A percentile compares a stretch with the other conserved stretches of the same genome.
These are phyloP conservation scores for Wickerhamiella cacticola DNA, from an alignment of 805 yeast species.

Conservation along the genomic window DNA sequence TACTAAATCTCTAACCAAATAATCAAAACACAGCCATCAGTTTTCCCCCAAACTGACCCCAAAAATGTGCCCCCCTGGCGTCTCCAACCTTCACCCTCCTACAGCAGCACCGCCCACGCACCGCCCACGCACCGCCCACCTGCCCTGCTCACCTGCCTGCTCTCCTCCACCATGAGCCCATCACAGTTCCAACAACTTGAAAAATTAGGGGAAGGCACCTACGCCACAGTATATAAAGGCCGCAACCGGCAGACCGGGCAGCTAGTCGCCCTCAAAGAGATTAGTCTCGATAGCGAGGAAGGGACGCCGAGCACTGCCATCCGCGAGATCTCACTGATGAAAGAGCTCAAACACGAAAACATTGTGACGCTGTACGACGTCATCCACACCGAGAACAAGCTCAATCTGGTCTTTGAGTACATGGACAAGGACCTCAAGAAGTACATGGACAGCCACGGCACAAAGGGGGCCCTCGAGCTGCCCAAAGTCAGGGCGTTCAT, in stretches of 20 bases:
- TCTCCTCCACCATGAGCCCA: slow-evolving; percentile 23
- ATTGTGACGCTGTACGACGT: slow-evolving; percentile 89
- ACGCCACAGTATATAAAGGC: slow-evolving; percentile 97
- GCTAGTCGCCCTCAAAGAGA: slow-evolving; percentile 88
- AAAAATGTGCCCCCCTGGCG: too few relatives aligned
- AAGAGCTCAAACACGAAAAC: slow-evolving; percentile 86
- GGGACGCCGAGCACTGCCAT: slow-evolving; percentile 98
- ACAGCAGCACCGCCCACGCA: too few relatives aligned
- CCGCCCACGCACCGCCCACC: background rate
- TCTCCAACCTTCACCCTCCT: too few relatives aligned
- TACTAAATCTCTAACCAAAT: too few relatives aligned
- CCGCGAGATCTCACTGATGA: slow-evolving; percentile 88
- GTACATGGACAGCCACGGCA: slow-evolving; percentile 83
- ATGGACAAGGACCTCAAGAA: slow-evolving; percentile 88
- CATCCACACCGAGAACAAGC: slow-evolving; percentile 90
- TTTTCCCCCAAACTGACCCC: too few relatives aligned
- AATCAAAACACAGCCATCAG: too few relatives aligned
- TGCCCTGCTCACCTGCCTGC: background rate
- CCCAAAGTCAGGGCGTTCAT: slow-evolving; percentile 75
- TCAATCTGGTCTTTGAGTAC: slow-evolving; percentile 84
- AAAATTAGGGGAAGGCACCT: slow-evolving; percentile 88
- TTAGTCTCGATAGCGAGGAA: slow-evolving; percentile 88
- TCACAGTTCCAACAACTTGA: slow-evolving; percentile 36
- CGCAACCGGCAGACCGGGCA: slow-evolving; percentile 77
- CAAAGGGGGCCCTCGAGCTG: slow-evolving; percentile 59